phyloP scores from a whole-genome alignment of 306 rosid species.

The Cucurbita moschata region DNA sequence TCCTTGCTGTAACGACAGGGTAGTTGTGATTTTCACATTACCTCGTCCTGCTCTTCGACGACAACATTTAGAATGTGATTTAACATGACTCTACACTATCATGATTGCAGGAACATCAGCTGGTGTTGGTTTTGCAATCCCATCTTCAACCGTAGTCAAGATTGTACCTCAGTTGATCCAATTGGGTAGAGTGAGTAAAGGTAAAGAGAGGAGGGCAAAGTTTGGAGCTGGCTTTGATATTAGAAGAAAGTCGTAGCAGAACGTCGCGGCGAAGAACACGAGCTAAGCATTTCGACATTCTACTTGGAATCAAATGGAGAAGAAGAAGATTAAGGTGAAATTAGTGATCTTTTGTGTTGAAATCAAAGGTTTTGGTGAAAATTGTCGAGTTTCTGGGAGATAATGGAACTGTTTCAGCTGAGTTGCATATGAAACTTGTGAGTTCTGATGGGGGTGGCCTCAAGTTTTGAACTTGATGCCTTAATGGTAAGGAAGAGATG shows the following conservation, averaged over 20 bases:
- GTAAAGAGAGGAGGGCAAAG: constrained; percentile 56
- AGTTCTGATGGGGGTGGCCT: neutral
- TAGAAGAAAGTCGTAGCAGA: constrained; percentile 32
- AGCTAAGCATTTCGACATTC: neutral
- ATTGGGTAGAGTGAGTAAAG: constrained; percentile 53
- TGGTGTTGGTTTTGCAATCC: constrained; percentile 97
- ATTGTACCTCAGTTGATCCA: constrained; percentile 82
- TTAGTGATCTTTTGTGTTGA: neutral
- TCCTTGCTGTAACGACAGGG: neutral
- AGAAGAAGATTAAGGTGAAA: neutral
- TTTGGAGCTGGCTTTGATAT: constrained; percentile 47
- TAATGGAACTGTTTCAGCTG: neutral
- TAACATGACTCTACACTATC: neutral
- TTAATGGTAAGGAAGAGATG: neutral
- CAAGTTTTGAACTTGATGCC: neutral
- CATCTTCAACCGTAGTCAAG: constrained; percentile 62
- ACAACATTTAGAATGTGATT: neutral
- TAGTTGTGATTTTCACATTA: neutral
- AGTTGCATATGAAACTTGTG: neutral
- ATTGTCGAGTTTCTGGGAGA: neutral
- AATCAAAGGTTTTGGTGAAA: neutral
- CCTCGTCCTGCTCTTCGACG: neutral
- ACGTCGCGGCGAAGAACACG: neutral
- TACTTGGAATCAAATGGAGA: neutral
- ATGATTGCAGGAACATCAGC: constrained; percentile 77